These are phyloP conservation scores for Ogataea nakhonphanomensis DNA, from an alignment of 805 yeast genomes.

Conservation along the genomic window DNA sequence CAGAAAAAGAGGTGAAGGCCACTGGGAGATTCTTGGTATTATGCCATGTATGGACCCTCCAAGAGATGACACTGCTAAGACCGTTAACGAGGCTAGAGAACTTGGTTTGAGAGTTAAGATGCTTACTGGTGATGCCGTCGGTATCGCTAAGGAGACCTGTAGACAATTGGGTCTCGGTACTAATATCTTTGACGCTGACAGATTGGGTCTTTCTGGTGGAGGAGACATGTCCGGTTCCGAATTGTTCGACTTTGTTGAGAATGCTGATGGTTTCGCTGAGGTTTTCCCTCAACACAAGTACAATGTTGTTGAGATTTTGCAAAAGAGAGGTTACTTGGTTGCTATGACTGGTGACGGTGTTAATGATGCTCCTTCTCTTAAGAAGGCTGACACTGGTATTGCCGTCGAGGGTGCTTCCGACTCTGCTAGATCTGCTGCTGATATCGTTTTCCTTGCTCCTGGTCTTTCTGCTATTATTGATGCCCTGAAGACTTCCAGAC, in stretches of 20 bases:
- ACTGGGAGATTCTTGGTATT: conserved; percentile 96
- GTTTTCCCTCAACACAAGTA: conserved; percentile 98
- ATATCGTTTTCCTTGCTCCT: conserved; percentile 92
- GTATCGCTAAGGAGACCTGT: conserved; percentile 97
- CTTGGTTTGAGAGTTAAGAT: conserved; percentile 95
- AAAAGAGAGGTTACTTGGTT: conserved; percentile 93
- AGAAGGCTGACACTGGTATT: conserved; percentile 95
- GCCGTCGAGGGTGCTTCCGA: conserved; percentile 98
- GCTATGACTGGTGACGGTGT: conserved; percentile 99
- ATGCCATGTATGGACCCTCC: conserved; percentile 99
- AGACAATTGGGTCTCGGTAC: conserved; percentile 97
- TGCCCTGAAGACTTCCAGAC: conserved; percentile 92
- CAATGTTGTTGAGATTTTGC: conserved; percentile 92
- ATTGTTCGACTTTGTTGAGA: conserved; percentile 95
- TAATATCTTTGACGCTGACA: conserved; percentile 94
- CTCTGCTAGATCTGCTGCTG: conserved; percentile 96
- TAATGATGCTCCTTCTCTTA: conserved; percentile 95
- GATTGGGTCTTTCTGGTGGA: conserved; percentile 89
- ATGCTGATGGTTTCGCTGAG: conserved; percentile 98
- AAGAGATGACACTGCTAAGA: conserved; percentile 95
- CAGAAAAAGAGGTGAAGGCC: conserved; percentile 97
- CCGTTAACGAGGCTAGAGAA: conserved; percentile 85
- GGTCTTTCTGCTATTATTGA: conserved; percentile 94
- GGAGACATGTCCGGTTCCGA: conserved; percentile 97
- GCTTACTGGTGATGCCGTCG: conserved; percentile 99